These are phyloP conservation scores for Nymphaea colorata DNA, from an alignment of 164 flowering plant genomes.

Conservation along the genomic window DNA sequence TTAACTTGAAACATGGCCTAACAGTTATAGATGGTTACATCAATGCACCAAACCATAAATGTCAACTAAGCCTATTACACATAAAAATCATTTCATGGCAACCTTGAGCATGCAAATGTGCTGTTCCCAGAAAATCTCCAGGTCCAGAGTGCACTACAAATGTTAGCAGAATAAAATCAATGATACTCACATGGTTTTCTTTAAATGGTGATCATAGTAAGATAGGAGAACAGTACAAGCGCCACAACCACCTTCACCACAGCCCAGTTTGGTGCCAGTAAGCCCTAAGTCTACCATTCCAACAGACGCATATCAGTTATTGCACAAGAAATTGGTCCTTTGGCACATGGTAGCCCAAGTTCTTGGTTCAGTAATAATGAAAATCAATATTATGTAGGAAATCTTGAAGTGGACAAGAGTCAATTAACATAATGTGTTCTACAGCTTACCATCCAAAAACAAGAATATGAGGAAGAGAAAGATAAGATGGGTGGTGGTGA, in stretches of 20 bases:
- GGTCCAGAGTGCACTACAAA: background rate
- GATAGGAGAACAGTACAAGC: constrained; percentile 99
- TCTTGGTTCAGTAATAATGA: background rate
- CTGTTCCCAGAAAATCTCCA: too few species aligned
- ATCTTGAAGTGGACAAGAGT: too few species aligned
- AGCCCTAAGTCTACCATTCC: constrained; percentile 48
- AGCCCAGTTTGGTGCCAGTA: constrained; percentile 94
- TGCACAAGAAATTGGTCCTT: background rate
- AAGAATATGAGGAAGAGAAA: too few species aligned
- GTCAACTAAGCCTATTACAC: too few species aligned
- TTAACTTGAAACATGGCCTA: too few species aligned
- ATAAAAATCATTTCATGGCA: too few species aligned
- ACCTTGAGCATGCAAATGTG: too few species aligned
- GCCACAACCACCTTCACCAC: constrained; percentile 99
- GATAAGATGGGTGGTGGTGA: too few species aligned
- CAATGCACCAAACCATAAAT: too few species aligned
- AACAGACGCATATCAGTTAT: constrained; percentile 5
- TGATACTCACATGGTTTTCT: constrained; percentile 68
- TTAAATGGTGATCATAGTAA: constrained; percentile 39
- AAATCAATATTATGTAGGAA: background rate
- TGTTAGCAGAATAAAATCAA: constrained; percentile 7
- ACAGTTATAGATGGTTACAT: too few species aligned
- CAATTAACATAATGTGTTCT: too few species aligned
- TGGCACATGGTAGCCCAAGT: background rate
- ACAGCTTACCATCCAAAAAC: too few species aligned